Base-by-base conservation (phyloP, 2,329 filamentous ascomycete genomes). In the Dactylonectria estremocensis region DNA sequence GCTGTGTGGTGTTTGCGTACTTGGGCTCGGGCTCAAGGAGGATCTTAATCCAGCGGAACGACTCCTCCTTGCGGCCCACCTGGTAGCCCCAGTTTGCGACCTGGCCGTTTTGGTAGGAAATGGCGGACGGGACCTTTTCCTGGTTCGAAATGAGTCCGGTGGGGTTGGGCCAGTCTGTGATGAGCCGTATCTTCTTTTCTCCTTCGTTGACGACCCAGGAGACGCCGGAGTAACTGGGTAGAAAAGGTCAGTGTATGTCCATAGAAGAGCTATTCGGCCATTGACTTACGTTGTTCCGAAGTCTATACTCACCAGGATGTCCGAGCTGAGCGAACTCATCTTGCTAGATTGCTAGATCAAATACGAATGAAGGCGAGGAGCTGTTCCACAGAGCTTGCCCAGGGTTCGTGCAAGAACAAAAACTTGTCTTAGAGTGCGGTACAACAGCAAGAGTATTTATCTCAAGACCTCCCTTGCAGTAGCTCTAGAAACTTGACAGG, bases 121-220 rank as follows among this genome's bases (percentile, higher is more conserved):
- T 37, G 18, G 37, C 10, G 18, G 52, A 55, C 1, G 52, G 52
- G n/a, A 55, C 52, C 11, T 55, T 55, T 8, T 37, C 52, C 20
- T 20, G 31, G n/a, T 37, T 55, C 4, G n/a, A 9, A 14, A 22
- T 37, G 9, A n/a, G 14, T 14, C 14, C 52, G 10, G n/a, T 31
- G 13, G 22, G 31, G n/a, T 55, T 55, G 20, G 52, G 52, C 52
- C 52, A 55, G 31, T 55, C 52, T 8, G n/a, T 24, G 31, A 55
- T 40, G 20, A 55, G 52, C 1, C 52, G 52, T 3, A 55, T 40
- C 13, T 55, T 20, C 31, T 22, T 55, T 5, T 24, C 4, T 5
- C 52, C 52, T 22, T 55, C 52, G 13, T 55, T 55, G 10, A 55
- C 24, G 1, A 13, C 31, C 52, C 31, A 55, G 11, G 52, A 55